Conservation (phyloP, 345 rosid genomes). For the Citrus australasica region DNA sequence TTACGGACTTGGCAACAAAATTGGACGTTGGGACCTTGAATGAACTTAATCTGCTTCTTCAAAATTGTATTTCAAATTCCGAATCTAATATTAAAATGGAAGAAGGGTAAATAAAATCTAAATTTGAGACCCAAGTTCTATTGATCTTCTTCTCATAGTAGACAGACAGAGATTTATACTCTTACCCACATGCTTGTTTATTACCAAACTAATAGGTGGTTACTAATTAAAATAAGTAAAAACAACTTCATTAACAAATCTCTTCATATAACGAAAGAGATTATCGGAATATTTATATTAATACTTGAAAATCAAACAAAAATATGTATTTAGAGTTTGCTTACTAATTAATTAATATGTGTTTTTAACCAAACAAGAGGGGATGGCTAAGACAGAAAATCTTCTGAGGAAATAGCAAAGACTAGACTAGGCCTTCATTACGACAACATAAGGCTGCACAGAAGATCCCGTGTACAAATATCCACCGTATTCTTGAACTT, state of each 20-base stretch:
- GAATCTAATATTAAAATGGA: background rate
- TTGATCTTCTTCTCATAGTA: background rate
- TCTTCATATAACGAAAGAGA: background rate
- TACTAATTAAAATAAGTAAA: no score
- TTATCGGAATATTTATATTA: no score
- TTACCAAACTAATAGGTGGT: no score
- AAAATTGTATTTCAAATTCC: background rate
- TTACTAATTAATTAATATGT: no score
- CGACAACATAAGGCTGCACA: slow-evolving; percentile 28
- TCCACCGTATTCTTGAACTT: slow-evolving; percentile 33
- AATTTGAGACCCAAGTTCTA: background rate
- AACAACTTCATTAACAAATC: background rate
- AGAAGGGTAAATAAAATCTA: background rate
- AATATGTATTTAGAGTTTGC: no score
- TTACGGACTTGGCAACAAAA: no score
- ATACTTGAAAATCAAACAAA: no score
- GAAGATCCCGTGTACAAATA: slow-evolving; percentile 41
- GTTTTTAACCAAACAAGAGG: no score
- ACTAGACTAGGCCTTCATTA: background rate
- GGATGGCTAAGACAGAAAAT: background rate
- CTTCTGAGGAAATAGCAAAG: background rate
- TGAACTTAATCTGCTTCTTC: no score
- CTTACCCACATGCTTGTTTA: no score
- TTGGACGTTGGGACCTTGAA: no score
- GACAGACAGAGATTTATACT: no score